These are phyloP conservation scores for Roridomyces roridus DNA, from an alignment of 768 basidiomycete genomes.

Conservation along the genomic window DNA sequence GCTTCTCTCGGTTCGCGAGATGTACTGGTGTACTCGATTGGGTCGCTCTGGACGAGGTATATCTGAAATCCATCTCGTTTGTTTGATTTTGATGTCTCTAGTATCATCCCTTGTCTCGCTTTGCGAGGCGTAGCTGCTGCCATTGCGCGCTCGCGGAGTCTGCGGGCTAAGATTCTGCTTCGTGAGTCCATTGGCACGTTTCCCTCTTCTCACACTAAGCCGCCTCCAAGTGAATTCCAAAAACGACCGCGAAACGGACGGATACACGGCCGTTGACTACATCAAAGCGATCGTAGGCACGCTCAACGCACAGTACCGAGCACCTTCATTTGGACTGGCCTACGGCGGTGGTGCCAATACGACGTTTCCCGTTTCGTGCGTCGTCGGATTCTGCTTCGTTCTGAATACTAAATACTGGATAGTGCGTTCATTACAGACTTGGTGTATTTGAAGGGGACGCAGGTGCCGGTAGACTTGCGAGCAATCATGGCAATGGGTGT, in stretches of 20 bases:
- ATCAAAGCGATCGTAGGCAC: conserved; percentile 74
- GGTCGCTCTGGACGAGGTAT: conserved; percentile 93
- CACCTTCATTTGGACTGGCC: conserved; percentile 61
- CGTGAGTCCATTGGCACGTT: conserved; percentile 52
- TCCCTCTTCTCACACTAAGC: neutral
- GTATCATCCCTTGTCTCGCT: conserved; percentile 92
- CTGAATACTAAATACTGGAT: too few relatives aligned
- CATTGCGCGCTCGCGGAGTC: conserved; percentile 74
- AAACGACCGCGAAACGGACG: conserved; percentile 91
- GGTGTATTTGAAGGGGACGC: conserved; percentile 71
- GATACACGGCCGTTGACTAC: conserved; percentile 85
- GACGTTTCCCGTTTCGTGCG: conserved; percentile 66
- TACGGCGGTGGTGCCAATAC: conserved; percentile 48
- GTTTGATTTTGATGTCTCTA: conserved; percentile 36
- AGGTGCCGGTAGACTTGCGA: conserved; percentile 65
- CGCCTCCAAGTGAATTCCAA: conserved; percentile 71
- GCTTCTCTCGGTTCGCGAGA: conserved; percentile 63
- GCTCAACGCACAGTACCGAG: conserved; percentile 67
- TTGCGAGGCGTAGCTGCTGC: conserved; percentile 78
- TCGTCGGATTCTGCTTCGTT: neutral
- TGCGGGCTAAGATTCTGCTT: conserved; percentile 85
- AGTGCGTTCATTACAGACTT: conserved; percentile 84
- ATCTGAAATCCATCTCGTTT: conserved; percentile 53
- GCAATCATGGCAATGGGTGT: conserved; percentile 66
- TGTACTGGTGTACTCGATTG: conserved; percentile 88